Base-by-base conservation (phyloP, 2,329 filamentous ascomycete species). In the Chaetothyriales sp. region DNA sequence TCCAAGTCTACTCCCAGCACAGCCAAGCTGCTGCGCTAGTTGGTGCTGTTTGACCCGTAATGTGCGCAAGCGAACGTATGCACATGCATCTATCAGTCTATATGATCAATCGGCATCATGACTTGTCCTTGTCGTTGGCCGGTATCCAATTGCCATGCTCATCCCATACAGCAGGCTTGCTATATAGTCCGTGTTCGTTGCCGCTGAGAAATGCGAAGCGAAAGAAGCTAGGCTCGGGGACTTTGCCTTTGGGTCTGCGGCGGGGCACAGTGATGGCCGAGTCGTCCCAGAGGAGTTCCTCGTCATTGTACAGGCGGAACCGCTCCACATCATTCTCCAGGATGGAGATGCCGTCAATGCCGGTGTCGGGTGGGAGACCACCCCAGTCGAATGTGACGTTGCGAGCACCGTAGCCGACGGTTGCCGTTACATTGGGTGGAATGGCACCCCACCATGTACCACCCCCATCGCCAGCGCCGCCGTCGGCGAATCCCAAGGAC, bases 281-380 rank as follows among this genome's bases (percentile, higher is more conserved):
- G 64, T 63, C 13, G 59, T 67, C 68, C 69, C 70, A 48, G 60
- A 65, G 54, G 63, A 66, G 60, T 13, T 70, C 64, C 51, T 74
- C 72, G 52, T 80, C 77, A 18, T 71, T 63, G 60, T 78, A 82
- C 1, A 74, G 75, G 5, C 75, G 67, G 65, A 76, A 81, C 33
- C 78, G 69, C 61, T 83, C 80, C 1, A 83, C 79, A 49, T 83
- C 80, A 56, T 82, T 82, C 52, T 82, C 75, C 2, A 82, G 65
- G 2, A 82, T 71, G 25, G 74, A 78, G 8, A 82, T 65, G 1
- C 79, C 80, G 53, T 82, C 79, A 20, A 73, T 68, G 8, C 64
- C 64, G 8, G 52, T 59, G 18, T 65, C 57, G 13, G 13, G 19
- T 1, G 60, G 60, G 2, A 61, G 59, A 33, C 70, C 68, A 64